phyloP scores from a whole-genome alignment of 1,284 basidiomycete species.

The Microstroma glucosiphilum region DNA sequence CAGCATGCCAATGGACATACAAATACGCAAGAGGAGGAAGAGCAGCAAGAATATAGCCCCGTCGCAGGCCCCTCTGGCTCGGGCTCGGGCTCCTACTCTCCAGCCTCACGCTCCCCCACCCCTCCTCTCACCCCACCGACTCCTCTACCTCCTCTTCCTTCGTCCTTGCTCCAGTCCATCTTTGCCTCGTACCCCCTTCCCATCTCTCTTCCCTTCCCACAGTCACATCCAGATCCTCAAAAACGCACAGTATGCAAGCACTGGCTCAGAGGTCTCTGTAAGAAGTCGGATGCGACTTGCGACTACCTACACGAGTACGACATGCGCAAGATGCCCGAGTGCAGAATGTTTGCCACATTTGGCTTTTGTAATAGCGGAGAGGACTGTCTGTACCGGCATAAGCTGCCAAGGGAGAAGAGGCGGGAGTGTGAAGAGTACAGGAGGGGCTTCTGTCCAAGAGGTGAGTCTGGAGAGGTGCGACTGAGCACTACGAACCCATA shows the following conservation, averaged over 20 bases:
- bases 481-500: neutral
- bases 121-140: neutral
- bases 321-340: slow-evolving; percentile 95
- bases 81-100: neutral
- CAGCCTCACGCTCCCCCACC: neutral
- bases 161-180: slow-evolving; percentile 6
- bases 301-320: slow-evolving; percentile 99
- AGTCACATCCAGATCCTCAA: slow-evolving; percentile 51
- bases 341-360: slow-evolving; percentile 97
- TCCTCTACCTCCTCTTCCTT: slow-evolving; percentile 1
- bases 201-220: slow-evolving; percentile 2
- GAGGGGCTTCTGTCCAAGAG: slow-evolving; percentile 73
- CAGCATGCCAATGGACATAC: too few species aligned
- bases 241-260: slow-evolving; percentile 83
- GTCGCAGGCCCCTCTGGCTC: slow-evolving; percentile 1
- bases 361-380: slow-evolving; percentile 97
- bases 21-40: slow-evolving; percentile 37
- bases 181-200: slow-evolving; percentile 6
- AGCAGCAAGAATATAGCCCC: slow-evolving; percentile 58
- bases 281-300: slow-evolving; percentile 86
- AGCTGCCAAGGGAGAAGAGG: slow-evolving; percentile 75
- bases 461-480: slow-evolving; percentile 14
- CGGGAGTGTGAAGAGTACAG: slow-evolving; percentile 88
- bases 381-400: slow-evolving; percentile 95
- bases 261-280: slow-evolving; percentile 95